phyloP scores from a whole-genome alignment of 2,329 filamentous ascomycete genomes.

The Rutstroemia sp. region DNA sequence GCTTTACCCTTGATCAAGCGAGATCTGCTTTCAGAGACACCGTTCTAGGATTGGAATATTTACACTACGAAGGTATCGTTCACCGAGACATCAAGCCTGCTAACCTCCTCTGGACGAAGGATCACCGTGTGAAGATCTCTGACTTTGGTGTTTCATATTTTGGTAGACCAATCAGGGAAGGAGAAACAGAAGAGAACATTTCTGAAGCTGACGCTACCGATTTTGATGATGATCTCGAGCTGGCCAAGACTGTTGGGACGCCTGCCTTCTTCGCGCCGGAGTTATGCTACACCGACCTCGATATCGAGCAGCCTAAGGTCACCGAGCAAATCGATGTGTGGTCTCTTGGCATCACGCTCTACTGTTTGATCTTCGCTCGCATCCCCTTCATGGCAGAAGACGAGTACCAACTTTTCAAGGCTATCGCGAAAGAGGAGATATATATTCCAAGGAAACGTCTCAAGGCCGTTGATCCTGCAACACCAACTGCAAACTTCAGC shows the following conservation, averaged over 20 bases:
- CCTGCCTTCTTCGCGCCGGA: constrained; percentile 97
- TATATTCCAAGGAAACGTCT: constrained; percentile 79
- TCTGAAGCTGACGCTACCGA: constrained; percentile 79
- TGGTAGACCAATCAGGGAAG: constrained; percentile 76
- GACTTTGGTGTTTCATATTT: constrained; percentile 99
- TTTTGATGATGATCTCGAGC: constrained; percentile 85
- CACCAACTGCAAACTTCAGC: constrained; percentile 48
- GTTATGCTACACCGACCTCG: constrained; percentile 80
- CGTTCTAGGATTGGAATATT: constrained; percentile 84
- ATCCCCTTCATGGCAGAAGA: constrained; percentile 90
- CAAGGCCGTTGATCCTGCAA: constrained; percentile 61
- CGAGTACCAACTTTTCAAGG: constrained; percentile 84
- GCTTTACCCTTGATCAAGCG: constrained; percentile 79
- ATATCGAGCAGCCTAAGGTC: constrained; percentile 63
- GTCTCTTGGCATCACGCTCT: constrained; percentile 93
- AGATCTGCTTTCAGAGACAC: constrained; percentile 86
- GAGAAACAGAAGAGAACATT: constrained; percentile 65
- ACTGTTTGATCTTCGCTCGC: constrained; percentile 88
- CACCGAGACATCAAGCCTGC: constrained; percentile 84
- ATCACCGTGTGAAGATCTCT: constrained; percentile 90
- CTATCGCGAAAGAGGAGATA: constrained; percentile 87
- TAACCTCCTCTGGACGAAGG: constrained; percentile 80
- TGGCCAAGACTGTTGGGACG: constrained; percentile 97
- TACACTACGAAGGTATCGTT: constrained; percentile 81
- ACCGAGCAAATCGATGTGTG: constrained; percentile 95